phyloP scores from a whole-genome alignment of 305 asterid species.

The Fraxinus velutina region DNA sequence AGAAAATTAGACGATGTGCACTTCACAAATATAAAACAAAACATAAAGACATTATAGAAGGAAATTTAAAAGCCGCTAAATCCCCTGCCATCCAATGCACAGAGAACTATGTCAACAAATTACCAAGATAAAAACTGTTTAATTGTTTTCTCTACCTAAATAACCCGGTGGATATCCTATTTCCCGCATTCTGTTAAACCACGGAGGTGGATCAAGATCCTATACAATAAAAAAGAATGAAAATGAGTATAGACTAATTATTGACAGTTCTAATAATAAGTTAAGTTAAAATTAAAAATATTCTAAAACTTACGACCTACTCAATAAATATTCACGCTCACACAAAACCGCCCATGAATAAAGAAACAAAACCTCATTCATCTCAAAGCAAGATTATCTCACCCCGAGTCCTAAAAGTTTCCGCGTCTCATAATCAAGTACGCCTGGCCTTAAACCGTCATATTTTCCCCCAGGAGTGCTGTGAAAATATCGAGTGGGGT shows the following conservation, averaged over 20 bases:
- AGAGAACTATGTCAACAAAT: conserved; percentile 6
- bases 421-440: conserved; percentile 75
- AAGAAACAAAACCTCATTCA: background rate
- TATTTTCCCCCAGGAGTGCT: conserved; percentile 76
- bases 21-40: background rate
- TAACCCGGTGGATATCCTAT: conserved; percentile 95
- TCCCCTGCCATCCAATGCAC: background rate
- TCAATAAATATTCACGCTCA: background rate
- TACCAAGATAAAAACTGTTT: background rate
- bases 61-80: background rate
- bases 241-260: conserved; percentile 3
- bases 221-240: conserved; percentile 29
- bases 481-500: conserved; percentile 77
- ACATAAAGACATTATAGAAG: background rate
- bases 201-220: conserved; percentile 98
- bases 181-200: conserved; percentile 96
- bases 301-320: background rate
- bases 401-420: conserved; percentile 81
- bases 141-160: conserved; percentile 51
- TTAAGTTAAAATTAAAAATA: conserved; percentile 2
- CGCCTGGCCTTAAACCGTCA: conserved; percentile 80
- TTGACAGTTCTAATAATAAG: background rate
- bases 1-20: background rate
- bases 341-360: background rate
- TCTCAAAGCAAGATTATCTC: conserved; percentile 27